phyloP scores from a whole-genome alignment of 306 rosid species.

The Lablab purpureus region DNA sequence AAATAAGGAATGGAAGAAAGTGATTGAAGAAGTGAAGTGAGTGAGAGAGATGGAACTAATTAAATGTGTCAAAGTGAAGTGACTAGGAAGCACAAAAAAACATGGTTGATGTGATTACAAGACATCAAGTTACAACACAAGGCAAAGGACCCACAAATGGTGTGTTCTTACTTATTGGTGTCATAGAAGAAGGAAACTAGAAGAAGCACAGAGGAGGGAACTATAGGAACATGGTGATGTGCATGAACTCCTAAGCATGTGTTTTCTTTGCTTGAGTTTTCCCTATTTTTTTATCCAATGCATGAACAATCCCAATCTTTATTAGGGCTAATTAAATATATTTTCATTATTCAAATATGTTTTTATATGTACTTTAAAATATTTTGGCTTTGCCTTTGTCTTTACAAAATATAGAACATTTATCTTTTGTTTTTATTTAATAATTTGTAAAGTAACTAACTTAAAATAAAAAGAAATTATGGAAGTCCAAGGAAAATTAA shows the following conservation, averaged over 20 bases:
- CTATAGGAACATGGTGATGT: neutral
- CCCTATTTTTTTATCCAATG: constrained; percentile 4
- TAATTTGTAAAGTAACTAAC: too few relatives aligned
- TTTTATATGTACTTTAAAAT: too few relatives aligned
- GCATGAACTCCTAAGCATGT: neutral
- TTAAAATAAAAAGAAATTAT: too few relatives aligned
- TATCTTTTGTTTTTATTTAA: too few relatives aligned
- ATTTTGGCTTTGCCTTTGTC: too few relatives aligned
- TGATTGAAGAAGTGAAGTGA: neutral
- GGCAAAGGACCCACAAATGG: constrained; percentile 24
- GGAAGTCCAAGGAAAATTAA: too few relatives aligned
- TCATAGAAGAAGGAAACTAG: neutral
- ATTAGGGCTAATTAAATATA: too few relatives aligned
- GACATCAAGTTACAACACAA: constrained; percentile 41
- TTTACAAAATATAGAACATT: too few relatives aligned
- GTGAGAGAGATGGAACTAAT: neutral
- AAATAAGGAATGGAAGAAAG: neutral
- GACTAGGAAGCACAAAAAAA: constrained; percentile 40
- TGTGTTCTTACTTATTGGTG: neutral
- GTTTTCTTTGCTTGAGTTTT: neutral
- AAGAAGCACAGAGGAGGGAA: neutral
- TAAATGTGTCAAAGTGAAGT: constrained; percentile 33
- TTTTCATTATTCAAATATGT: too few relatives aligned
- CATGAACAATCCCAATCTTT: neutral
- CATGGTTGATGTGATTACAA: constrained; percentile 45